Base-by-base conservation (phyloP, 495 filamentous ascomycete genomes). In the Hypoxylon perforatum region DNA sequence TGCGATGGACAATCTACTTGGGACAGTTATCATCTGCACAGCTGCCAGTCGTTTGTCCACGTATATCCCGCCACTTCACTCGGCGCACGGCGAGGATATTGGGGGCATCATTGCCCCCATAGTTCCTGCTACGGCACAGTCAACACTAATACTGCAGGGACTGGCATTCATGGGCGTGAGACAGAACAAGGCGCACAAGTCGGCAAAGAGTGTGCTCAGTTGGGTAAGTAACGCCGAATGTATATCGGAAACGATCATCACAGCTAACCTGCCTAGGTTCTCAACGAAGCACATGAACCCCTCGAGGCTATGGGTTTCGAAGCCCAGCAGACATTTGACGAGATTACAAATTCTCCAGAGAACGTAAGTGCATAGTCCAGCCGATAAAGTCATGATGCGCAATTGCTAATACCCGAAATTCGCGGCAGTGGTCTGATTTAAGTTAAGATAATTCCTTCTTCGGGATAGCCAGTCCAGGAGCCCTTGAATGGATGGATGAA, bases 101-200 rank as follows among this genome's bases (percentile, higher is more conserved):
- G 92, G 91, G 15, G 93, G 92, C 19, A 91, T 97, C 51, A 88
- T 94, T 6, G 91, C 90, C 8, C 92, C 92, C 0, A 85, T 95
- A 4, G 90, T 94, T 38, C 88, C 89, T 21, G 85, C 84, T 14
- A 85, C 87, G 0, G 86, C 87, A 9, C 90, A 93, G 67, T 88
- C 88, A 11, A 88, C 82, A 0, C 75, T 95, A 33, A 79, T 83
- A 42, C 78, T 97, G 67, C 92, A 96, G 77, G 92, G 92, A 0
- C 77, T 97, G 61, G 89, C 93, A 10, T 76, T 96, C 55, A 82
- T 96, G 72, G 93, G 90, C 2, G 88, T 96, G 70, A 85, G 88
- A 62, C 91, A 95, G 79, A 89, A 92, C 72, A 94, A 93, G 69
- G 85, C 86, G 67, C 85, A 92, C 61, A 90, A 88, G 58, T 86